Conservation (phyloP, 1,284 basidiomycete genomes). For the Kwoniella shivajii region DNA sequence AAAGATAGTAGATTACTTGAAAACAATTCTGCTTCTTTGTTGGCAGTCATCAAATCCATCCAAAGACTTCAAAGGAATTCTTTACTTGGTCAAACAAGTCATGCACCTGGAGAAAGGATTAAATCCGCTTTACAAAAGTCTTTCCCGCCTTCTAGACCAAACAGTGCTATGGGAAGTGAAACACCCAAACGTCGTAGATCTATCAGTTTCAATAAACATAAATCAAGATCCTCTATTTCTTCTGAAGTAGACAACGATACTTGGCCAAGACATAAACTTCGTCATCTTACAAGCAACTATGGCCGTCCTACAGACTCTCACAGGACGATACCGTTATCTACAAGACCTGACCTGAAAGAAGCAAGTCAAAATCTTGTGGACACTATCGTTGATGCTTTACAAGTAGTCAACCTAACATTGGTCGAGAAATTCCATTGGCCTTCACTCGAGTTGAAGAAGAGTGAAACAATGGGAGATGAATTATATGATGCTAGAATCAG, state of each 20-base stretch:
- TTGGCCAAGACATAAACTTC: conserved; percentile 1
- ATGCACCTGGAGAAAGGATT: conserved; percentile 48
- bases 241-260: background rate
- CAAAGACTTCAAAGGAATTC: conserved; percentile 42
- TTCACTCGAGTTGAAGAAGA: background rate
- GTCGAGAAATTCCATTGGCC: conserved; percentile 15
- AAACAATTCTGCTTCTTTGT: conserved; percentile 22
- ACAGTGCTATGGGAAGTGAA: conserved; percentile 2
- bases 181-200: conserved; percentile 9
- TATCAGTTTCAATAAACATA: background rate
- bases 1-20: conserved; percentile 26
- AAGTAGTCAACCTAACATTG: conserved; percentile 5
- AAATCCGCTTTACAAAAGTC: conserved; percentile 38
- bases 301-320: conserved; percentile 4
- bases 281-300: conserved; percentile 12
- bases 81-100: conserved; percentile 41
- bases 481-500: conserved; percentile 5
- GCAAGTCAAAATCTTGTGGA: conserved; percentile 13
- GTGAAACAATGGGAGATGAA: background rate
- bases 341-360: conserved; percentile 12
- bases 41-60: conserved; percentile 29
- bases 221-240: conserved; percentile 2
- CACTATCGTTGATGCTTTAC: conserved; percentile 15
- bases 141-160: conserved; percentile 12
- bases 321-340: conserved; percentile 1